phyloP scores from a whole-genome alignment of 2,329 filamentous ascomycete species.

The Eutypa lata region DNA sequence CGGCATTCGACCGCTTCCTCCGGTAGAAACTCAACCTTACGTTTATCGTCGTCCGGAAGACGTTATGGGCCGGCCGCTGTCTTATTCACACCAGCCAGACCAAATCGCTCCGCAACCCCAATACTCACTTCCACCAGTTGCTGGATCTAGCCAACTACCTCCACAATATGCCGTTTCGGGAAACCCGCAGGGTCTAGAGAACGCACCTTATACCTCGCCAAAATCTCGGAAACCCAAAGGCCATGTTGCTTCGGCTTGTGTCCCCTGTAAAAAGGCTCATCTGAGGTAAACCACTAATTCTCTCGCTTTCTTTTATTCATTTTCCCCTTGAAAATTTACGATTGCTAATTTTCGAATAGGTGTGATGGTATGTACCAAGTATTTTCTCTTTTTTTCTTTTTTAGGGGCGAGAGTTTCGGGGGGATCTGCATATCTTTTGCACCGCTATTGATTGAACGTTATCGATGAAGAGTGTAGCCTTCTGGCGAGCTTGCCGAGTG shows the following conservation, averaged over 20 bases:
- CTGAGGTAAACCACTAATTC: slow-evolving; percentile 51
- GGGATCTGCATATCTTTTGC: neutral
- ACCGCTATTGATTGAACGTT: neutral
- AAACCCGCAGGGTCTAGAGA: slow-evolving; percentile 40
- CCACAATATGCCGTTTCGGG: slow-evolving; percentile 25
- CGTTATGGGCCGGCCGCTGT: slow-evolving; percentile 26
- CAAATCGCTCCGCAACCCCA: slow-evolving; percentile 32
- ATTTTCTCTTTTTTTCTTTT: neutral
- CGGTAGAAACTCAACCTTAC: slow-evolving; percentile 38
- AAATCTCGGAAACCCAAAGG: slow-evolving; percentile 70
- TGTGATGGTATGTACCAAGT: slow-evolving; percentile 61
- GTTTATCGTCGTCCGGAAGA: slow-evolving; percentile 37
- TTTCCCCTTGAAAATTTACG: slow-evolving; percentile 1
- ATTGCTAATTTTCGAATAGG: slow-evolving; percentile 39
- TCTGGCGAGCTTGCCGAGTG: neutral
- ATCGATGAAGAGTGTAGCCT: neutral
- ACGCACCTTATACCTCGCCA: slow-evolving; percentile 49
- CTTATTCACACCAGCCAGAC: slow-evolving; percentile 31
- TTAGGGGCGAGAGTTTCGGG: neutral
- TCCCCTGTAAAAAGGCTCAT: slow-evolving; percentile 83
- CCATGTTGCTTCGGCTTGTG: slow-evolving; percentile 80
- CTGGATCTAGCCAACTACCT: slow-evolving; percentile 27
- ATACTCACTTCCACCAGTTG: slow-evolving; percentile 31
- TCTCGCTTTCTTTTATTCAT: slow-evolving; percentile 4
- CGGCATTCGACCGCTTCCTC: slow-evolving; percentile 33